These are phyloP conservation scores for Phytophthora crassamura DNA, from an alignment of 352 stramenopile species.

Conservation along the genomic window DNA sequence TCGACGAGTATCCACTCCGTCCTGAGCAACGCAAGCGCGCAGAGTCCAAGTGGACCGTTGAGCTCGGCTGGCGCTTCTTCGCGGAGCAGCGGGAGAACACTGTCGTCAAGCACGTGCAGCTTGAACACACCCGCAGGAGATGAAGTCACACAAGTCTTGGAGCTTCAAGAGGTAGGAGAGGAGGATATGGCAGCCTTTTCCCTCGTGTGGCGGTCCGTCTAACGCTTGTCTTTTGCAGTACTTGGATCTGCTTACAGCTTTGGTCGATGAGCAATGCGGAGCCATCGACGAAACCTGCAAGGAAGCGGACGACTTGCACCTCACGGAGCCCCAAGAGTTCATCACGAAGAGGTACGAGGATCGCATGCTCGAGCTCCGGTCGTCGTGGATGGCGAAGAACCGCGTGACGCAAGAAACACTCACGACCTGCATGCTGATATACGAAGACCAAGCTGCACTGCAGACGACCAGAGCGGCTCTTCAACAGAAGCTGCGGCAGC, in stretches of 20 bases:
- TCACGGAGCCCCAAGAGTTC: conserved; percentile 20
- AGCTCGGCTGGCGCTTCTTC: conserved; percentile 7
- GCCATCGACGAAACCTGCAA: conserved; percentile 21
- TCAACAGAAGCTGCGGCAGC: conserved; percentile 16
- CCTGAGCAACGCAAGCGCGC: conserved; percentile 1
- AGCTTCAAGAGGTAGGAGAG: conserved; percentile 19
- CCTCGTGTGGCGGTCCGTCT: too few relatives aligned
- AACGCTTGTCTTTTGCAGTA: conserved; percentile 16
- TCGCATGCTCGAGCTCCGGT: conserved; percentile 11
- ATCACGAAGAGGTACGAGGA: conserved; percentile 24
- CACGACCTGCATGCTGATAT: conserved; percentile 27
- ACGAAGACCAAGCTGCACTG: conserved; percentile 15
- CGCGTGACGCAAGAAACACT: conserved; percentile 26
- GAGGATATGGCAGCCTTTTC: background rate
- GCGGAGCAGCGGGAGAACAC: conserved; percentile 14
- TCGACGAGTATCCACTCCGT: background rate
- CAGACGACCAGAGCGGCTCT: conserved; percentile 10
- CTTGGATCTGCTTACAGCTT: conserved; percentile 14
- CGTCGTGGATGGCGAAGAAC: conserved; percentile 17
- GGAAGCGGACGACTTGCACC: conserved; percentile 12
- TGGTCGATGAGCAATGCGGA: conserved; percentile 18
- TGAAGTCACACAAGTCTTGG: conserved; percentile 6
- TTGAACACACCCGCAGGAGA: conserved; percentile 12
- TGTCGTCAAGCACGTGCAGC: conserved; percentile 21
- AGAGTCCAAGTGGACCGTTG: conserved; percentile 1